These are phyloP conservation scores for Penicillium sp. DNA, from an alignment of 2,329 filamentous ascomycete genomes.

Conservation along the genomic window DNA sequence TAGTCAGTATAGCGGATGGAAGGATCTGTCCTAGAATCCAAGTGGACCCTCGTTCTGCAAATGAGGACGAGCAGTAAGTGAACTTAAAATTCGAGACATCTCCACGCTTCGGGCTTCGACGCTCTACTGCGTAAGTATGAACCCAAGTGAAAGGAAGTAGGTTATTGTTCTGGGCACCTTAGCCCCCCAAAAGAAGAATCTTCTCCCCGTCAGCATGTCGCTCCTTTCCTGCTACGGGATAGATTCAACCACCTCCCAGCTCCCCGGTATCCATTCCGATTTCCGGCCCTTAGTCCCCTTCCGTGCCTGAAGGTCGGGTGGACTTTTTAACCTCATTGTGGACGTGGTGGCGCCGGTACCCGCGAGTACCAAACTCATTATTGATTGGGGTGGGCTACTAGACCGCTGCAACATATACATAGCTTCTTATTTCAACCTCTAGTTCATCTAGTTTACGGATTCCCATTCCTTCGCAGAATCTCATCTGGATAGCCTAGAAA, in stretches of 20 bases:
- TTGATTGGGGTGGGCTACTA: background rate
- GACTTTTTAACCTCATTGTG: background rate
- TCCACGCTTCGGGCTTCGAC: background rate
- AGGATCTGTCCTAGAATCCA: background rate
- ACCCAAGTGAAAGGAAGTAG: background rate
- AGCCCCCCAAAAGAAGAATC: too few relatives aligned
- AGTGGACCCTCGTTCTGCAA: background rate
- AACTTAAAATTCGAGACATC: background rate
- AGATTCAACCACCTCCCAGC: background rate
- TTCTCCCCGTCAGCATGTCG: background rate
- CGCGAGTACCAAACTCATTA: background rate
- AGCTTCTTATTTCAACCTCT: background rate
- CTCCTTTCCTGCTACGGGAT: background rate
- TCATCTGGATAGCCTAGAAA: constrained; percentile 28
- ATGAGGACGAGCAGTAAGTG: background rate
- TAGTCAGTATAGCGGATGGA: background rate
- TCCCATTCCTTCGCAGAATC: background rate
- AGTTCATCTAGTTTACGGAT: background rate
- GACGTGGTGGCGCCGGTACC: background rate
- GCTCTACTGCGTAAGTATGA: background rate
- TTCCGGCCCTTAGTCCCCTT: background rate
- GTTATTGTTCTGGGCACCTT: background rate
- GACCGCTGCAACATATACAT: background rate
- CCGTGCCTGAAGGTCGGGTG: background rate
- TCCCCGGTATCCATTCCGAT: background rate